A percentile compares a stretch with the other conserved stretches of the same genome.
phyloP scores from a whole-genome alignment of 2,329 filamentous ascomycete genomes.

The Alternaria incomplexa region DNA sequence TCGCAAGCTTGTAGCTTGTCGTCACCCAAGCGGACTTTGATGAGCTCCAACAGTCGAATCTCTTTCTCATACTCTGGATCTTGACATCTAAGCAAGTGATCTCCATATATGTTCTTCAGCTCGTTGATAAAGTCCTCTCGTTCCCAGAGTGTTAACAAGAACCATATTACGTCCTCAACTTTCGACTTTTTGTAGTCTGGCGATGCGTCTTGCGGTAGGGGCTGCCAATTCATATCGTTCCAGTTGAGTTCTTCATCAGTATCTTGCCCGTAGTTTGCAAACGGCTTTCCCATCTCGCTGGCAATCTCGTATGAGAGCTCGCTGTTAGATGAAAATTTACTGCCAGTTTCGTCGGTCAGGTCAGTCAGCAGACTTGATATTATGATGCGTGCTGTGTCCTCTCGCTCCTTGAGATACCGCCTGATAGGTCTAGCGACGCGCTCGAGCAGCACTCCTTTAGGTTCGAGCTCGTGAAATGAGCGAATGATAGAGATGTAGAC shows the following conservation, averaged over 20 bases:
- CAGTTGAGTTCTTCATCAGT: constrained; percentile 75
- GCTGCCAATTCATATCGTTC: constrained; percentile 92
- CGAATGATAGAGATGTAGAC: constrained; percentile 82
- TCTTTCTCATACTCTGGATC: constrained; percentile 74
- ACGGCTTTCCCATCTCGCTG: constrained; percentile 67
- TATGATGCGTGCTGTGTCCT: constrained; percentile 79
- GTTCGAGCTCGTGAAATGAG: constrained; percentile 75
- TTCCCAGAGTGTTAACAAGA: constrained; percentile 85
- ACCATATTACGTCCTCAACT: constrained; percentile 89
- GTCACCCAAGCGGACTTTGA: constrained; percentile 90
- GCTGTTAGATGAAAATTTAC: constrained; percentile 60
- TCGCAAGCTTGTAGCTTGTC: constrained; percentile 87
- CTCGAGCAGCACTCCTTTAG: constrained; percentile 77
- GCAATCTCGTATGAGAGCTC: constrained; percentile 73
- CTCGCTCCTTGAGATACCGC: constrained; percentile 75
- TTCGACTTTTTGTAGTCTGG: constrained; percentile 88
- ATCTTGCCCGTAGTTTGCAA: constrained; percentile 60
- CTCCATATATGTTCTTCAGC: constrained; percentile 86
- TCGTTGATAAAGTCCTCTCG: constrained; percentile 95
- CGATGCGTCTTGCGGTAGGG: constrained; percentile 90
- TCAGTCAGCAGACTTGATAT: constrained; percentile 75
- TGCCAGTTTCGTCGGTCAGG: constrained; percentile 55
- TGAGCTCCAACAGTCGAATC: constrained; percentile 78
- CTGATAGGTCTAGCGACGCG: constrained; percentile 76
- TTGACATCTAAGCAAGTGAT: constrained; percentile 72